Percentiles rank a stretch among this genome's conserved stretches.
phyloP scores from a whole-genome alignment of 495 filamentous ascomycete genomes.

The Podospora australis region DNA sequence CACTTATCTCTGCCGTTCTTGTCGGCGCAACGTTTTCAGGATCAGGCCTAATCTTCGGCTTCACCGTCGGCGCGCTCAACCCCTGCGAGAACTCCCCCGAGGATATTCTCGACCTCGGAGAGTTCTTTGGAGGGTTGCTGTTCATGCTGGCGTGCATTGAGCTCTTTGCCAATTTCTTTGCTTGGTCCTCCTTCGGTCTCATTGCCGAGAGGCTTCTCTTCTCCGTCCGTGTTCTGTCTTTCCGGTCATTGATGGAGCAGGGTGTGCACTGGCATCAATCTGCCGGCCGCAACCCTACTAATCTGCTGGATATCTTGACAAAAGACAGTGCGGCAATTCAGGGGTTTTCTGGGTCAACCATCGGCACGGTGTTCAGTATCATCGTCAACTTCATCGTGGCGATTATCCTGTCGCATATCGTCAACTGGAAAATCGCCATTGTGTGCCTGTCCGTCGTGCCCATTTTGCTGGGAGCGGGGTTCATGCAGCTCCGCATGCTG shows the following conservation, averaged over 20 bases:
- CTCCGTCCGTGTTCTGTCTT: conserved; percentile 68
- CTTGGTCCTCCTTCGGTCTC: conserved; percentile 66
- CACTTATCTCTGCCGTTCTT: conserved; percentile 15
- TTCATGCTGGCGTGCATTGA: conserved; percentile 76
- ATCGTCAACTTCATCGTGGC: conserved; percentile 62
- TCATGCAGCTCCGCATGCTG: conserved; percentile 64
- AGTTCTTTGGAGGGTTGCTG: conserved; percentile 89
- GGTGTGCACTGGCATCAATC: conserved; percentile 82
- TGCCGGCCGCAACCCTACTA: conserved; percentile 70
- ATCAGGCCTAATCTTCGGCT: conserved; percentile 27
- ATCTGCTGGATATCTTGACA: conserved; percentile 70
- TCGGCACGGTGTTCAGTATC: conserved; percentile 73
- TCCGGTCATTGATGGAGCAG: conserved; percentile 81
- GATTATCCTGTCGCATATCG: conserved; percentile 55
- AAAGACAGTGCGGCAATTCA: conserved; percentile 72
- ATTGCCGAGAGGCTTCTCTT: conserved; percentile 71
- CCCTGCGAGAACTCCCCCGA: conserved; percentile 21
- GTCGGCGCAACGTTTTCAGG: conserved; percentile 26
- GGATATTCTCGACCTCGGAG: conserved; percentile 52
- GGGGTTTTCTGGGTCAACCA: conserved; percentile 68
- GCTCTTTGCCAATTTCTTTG: conserved; percentile 58
- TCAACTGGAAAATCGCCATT: conserved; percentile 83
- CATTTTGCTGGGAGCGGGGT: conserved; percentile 68
- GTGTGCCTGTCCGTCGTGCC: conserved; percentile 75
- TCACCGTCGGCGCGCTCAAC: conserved; percentile 30